Base-by-base conservation (phyloP, 2,329 filamentous ascomycete genomes). In the Aspergillus versicolor region DNA sequence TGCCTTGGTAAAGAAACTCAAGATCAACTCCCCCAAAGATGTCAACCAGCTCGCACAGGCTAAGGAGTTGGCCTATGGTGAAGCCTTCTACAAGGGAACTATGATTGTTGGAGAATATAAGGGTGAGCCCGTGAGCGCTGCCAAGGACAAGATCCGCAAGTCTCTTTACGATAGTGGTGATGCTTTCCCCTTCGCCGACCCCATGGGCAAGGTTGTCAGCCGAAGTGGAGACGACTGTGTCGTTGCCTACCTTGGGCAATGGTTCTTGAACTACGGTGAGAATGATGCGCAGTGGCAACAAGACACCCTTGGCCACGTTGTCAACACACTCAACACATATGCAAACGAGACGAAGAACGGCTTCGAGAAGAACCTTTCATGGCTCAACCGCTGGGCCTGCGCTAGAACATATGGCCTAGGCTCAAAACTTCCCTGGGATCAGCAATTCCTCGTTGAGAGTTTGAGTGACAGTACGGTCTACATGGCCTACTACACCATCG, bases 11-110 rank as follows among this genome's bases (percentile, higher is more conserved):
- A 91, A 97, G 80, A 87, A 94, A 74, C 82, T 97, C 73, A 97
- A 97, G 82, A 99, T 99, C 71, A 88, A 91, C 63, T 97, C 93
- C 12, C 93, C 94, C 61, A 99, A 99, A 77, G 94, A 99, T 71
- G 84, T 88, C 37, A 94, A 90, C 72, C 89, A 92, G 76, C 86
- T 99, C 46, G 89, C 90, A 45, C 89, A 97, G 74, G 94, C 94
- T 45, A 99, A 99, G 79, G 93, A 97, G 65, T 80, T 95, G 63
- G 92, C 94, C 0, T 99, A 99, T 82, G 96, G 94, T 77, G 92
- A 97, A 71, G 94, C 92, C 15, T 97, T 91, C 81, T 99, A 99
- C 80, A 92, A 96, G 78, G 94, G 94, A 64, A 88, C 84, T 57
- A 90, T 99, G 87, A 81, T 92, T 62, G 84, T 91, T 60, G 94